Evolutionary conservation across 108 stramenopile genomes (phyloP).

Genomic region (Aurantiochytrium sp.): DNA sequence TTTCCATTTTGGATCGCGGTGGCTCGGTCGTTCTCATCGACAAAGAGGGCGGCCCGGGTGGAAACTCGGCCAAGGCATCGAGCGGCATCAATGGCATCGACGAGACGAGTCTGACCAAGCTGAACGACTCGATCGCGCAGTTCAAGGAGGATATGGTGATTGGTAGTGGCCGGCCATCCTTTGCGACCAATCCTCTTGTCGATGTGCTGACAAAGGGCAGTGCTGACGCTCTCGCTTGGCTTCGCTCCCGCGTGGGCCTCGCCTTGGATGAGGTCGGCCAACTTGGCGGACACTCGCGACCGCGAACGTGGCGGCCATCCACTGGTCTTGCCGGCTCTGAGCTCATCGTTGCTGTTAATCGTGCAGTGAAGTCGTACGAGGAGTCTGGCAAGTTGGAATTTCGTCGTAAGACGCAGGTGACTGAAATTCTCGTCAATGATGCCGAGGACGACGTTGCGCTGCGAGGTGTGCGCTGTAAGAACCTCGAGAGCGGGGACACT

Average conservation of each 20-base stretch:
- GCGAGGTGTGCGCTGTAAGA: constrained; percentile 20
- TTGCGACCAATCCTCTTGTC: constrained; percentile 49
- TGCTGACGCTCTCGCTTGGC: constrained; percentile 66
- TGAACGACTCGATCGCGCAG: constrained; percentile 54
- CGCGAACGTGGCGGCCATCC: constrained; percentile 70
- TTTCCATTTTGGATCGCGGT: constrained; percentile 74
- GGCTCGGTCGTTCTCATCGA: constrained; percentile 71
- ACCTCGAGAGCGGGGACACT: constrained; percentile 22
- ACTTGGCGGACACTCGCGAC: constrained; percentile 74
- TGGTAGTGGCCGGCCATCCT: constrained; percentile 61
- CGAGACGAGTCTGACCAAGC: constrained; percentile 42
- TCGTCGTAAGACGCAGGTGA: constrained; percentile 60
- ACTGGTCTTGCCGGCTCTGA: constrained; percentile 81
- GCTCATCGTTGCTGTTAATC: constrained; percentile 73
- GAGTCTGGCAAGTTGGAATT: constrained; percentile 65
- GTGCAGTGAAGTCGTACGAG: constrained; percentile 65
- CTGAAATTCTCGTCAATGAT: constrained; percentile 29
- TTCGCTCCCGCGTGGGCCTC: constrained; percentile 66
- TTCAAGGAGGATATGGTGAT: constrained; percentile 71
- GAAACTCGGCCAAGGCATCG: constrained; percentile 85
- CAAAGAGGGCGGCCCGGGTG: constrained; percentile 75
- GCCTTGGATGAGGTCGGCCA: constrained; percentile 68
- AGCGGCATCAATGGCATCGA: constrained; percentile 82
- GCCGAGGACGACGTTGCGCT: constrained; percentile 26
- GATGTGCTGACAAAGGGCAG: constrained; percentile 62